These are phyloP conservation scores for Kluyveromyces aestuarii DNA, from an alignment of 805 yeast genomes.

Conservation along the genomic window DNA sequence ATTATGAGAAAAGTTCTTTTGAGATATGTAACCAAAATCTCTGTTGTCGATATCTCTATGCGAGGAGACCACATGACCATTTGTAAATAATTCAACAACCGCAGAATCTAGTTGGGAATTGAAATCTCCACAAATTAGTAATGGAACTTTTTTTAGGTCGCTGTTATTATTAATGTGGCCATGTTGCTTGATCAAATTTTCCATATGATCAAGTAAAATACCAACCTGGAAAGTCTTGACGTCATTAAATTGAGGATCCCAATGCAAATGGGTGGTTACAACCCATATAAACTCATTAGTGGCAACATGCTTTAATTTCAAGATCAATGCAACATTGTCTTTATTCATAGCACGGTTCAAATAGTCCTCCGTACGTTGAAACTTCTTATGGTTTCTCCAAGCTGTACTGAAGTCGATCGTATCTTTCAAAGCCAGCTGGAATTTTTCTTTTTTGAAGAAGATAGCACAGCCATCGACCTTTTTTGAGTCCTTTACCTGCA, in stretches of 20 bases:
- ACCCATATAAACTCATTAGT: conserved; percentile 66
- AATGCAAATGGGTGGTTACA: conserved; percentile 90
- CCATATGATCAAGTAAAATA: conserved; percentile 80
- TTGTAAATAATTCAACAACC: conserved; percentile 80
- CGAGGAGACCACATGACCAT: conserved; percentile 58
- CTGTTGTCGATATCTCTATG: conserved; percentile 79
- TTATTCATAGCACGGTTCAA: conserved; percentile 94
- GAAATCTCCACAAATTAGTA: conserved; percentile 90
- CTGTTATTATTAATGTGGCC: conserved; percentile 37
- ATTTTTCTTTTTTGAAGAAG: conserved; percentile 63
- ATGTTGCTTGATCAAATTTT: conserved; percentile 45
- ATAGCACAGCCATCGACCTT: conserved; percentile 99
- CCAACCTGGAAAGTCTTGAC: conserved; percentile 96
- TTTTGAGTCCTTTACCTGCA: conserved; percentile 69
- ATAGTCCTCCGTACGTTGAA: conserved; percentile 87
- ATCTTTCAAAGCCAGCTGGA: conserved; percentile 61
- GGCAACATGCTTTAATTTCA: conserved; percentile 61
- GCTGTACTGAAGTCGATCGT: conserved; percentile 75
- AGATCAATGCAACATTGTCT: conserved; percentile 81
- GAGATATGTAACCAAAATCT: conserved; percentile 86
- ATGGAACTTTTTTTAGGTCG: conserved; percentile 55
- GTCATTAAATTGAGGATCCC: conserved; percentile 96
- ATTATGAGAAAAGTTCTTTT: conserved; percentile 75
- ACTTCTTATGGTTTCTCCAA: conserved; percentile 73
- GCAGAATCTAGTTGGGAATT: conserved; percentile 84